Conservation (phyloP, 208 protist species). For the Leishmania martiniquensis region DNA sequence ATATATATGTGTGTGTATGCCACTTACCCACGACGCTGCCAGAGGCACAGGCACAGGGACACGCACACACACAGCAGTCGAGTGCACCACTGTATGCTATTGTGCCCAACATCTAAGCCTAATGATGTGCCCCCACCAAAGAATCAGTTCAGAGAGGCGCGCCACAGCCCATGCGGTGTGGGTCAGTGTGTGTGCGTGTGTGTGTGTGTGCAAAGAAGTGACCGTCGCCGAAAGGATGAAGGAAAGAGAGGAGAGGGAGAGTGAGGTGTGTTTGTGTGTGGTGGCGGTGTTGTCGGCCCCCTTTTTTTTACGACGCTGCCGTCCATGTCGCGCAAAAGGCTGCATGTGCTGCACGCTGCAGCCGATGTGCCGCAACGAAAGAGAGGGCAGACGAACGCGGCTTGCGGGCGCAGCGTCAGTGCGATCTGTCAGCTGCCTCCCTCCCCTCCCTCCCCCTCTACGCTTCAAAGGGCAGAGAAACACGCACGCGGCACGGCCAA, state of each 20-base stretch:
- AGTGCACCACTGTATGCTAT: neutral
- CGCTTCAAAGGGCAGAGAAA: neutral
- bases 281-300: too few species aligned
- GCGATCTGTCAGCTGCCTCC: neutral
- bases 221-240: neutral
- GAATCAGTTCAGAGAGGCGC: neutral
- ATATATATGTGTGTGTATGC: too few species aligned
- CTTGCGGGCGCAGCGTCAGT: neutral
- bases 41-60: neutral
- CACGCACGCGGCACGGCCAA: neutral
- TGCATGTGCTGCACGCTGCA: neutral
- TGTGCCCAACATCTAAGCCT: neutral
- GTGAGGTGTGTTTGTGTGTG: neutral
- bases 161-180: neutral
- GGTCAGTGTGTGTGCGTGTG: too few species aligned
- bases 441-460: too few species aligned
- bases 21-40: neutral
- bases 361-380: neutral
- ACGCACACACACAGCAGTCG: neutral
- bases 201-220: neutral
- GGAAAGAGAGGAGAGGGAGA: slow-evolving; percentile 18
- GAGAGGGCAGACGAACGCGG: neutral
- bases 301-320: neutral
- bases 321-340: neutral
- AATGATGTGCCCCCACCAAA: neutral